Evolutionary conservation across 2,329 filamentous ascomycete species (phyloP), one percentile per base, ranked within the genome.

Genomic region (Alternaria incomplexa): DNA sequence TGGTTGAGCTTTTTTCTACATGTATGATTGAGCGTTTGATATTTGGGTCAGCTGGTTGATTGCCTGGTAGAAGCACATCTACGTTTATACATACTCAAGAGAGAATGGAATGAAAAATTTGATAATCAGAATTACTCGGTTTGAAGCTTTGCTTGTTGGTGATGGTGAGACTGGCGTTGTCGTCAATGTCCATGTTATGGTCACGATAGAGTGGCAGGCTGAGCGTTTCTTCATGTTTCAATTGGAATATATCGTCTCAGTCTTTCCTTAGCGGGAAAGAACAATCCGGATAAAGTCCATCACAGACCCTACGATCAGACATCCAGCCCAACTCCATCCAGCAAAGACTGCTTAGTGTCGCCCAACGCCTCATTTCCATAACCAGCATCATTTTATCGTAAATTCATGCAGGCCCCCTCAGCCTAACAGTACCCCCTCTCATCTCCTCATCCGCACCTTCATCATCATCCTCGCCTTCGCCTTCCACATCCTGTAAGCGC

Each of bases 401-500:
- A 36, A 52, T 52, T 51, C 28, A 52, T 25, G 28, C 30, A 17
- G 20, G 8, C 26, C 43, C 46, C 43, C 58, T 57, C 48, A 66
- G 8, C 36, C 67, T 50, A 7, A 66, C 67, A 5, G 67, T 69
- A 17, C 44, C 50, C 12, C 40, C 52, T 12, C 58, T 60, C 61
- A 54, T 54, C 43, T 53, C 62, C 13, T 53, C 58, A 22, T 57
- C 61, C 8, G 22, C 45, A 4, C 26, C 40, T 2, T 47, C 54
- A 5, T 48, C 54, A 5, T 48, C 55, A 7, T 54, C 62, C 10
- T 52, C 67, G 3, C 46, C 66, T 2, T 61, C 62, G n/a, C 65
- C 69, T n/a, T 56, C 58, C 3, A 71, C 72, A 55, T 76, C 74
- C 36, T 71, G 70, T 62, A 77, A 66, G 47, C 67, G 65, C 75